A percentile compares a stretch with the other conserved stretches of the same genome.
Evolutionary conservation across 306 rosid species (phyloP).

Genomic region (Ochetophila trinervis): DNA sequence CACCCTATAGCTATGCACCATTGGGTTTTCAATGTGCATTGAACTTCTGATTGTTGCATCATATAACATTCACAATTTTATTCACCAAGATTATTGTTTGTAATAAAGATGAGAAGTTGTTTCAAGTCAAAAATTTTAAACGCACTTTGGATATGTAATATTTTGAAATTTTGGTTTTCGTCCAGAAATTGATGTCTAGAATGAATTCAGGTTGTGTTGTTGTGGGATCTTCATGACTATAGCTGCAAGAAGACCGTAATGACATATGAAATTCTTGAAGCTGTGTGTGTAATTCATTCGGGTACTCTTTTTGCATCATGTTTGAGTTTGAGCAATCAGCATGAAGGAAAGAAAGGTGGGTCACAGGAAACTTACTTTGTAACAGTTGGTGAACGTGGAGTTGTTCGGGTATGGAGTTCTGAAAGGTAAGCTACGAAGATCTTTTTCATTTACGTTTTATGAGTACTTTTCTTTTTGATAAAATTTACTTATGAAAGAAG

Average conservation of each 20-base stretch:
- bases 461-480: neutral
- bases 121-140: neutral
- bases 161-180: neutral
- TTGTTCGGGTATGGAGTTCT: slow-evolving; percentile 87
- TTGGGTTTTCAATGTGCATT: too few species aligned
- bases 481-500: too few species aligned
- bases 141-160: neutral
- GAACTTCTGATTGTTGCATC: too few species aligned
- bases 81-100: too few species aligned
- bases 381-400: slow-evolving; percentile 88
- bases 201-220: slow-evolving; percentile 71
- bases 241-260: slow-evolving; percentile 74
- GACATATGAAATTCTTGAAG: slow-evolving; percentile 88
- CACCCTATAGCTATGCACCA: neutral
- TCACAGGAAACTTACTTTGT: slow-evolving; percentile 49
- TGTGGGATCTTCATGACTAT: slow-evolving; percentile 86
- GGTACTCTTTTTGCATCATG: slow-evolving; percentile 52
- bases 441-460: slow-evolving; percentile 10
- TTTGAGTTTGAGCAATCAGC: slow-evolving; percentile 34
- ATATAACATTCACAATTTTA: too few species aligned
- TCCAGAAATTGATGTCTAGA: slow-evolving; percentile 15
- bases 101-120: neutral
- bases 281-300: slow-evolving; percentile 57
- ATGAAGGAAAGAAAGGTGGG: slow-evolving; percentile 38
- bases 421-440: slow-evolving; percentile 57